Evolutionary conservation across 225 moss, liverwort and hornwort genomes (phyloP).

Genomic region (Bryoerythrophyllum caledonicum): DNA sequence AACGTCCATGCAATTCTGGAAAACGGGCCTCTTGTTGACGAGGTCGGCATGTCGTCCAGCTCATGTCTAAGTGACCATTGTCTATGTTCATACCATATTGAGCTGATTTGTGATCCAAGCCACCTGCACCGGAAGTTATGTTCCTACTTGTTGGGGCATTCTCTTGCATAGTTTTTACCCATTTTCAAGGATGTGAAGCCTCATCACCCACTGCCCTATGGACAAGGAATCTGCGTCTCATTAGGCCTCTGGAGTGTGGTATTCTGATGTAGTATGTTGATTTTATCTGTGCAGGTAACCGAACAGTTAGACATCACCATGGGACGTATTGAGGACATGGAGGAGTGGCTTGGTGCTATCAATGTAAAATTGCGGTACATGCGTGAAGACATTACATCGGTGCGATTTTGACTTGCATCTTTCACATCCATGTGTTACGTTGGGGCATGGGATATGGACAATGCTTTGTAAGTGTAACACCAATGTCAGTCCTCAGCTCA

Average conservation of each 20-base stretch:
- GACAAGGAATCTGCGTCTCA: not conserved
- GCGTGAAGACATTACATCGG: slow-evolving; percentile 90
- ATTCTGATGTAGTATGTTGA: not conserved
- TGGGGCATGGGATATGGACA: slow-evolving; percentile 1
- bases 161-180: not conserved
- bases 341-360: slow-evolving; percentile 88
- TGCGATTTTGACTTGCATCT: slow-evolving; percentile 23
- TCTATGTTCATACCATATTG: not conserved
- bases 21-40: slow-evolving; percentile 86
- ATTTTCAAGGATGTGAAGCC: not conserved
- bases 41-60: slow-evolving; percentile 46
- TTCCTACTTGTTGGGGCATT: not conserved
- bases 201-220: not conserved
- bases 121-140: not conserved
- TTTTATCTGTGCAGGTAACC: slow-evolving; percentile 61
- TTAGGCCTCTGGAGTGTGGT: slow-evolving; percentile 1
- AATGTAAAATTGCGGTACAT: slow-evolving; percentile 80
- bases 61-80: slow-evolving; percentile 3
- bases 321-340: slow-evolving; percentile 79
- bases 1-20: slow-evolving; percentile 94
- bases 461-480: not conserved
- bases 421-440: not conserved
- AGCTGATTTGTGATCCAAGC: slow-evolving; percentile 1
- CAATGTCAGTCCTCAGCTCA: not conserved
- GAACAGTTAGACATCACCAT: slow-evolving; percentile 75